These are phyloP conservation scores for Candida silvatica DNA, from an alignment of 805 yeast genomes.

Conservation along the genomic window DNA sequence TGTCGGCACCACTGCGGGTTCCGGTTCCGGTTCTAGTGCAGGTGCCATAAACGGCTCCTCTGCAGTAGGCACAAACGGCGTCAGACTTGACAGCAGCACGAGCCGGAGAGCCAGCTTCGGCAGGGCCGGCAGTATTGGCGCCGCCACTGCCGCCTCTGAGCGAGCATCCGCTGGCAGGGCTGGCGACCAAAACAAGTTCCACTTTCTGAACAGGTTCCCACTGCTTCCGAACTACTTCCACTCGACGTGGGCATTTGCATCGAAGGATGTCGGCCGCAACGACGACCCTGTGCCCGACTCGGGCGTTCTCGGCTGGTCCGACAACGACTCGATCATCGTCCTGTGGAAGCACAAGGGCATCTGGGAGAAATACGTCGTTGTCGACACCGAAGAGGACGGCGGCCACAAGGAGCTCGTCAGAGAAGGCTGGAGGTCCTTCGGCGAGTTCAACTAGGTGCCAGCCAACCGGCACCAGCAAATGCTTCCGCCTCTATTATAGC, in stretches of 20 bases:
- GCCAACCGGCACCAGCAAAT: background rate
- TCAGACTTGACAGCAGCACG: too few species aligned
- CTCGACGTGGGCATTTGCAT: slow-evolving; percentile 83
- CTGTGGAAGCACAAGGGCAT: slow-evolving; percentile 67
- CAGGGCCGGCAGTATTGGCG: slow-evolving; percentile 2
- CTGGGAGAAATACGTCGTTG: slow-evolving; percentile 82
- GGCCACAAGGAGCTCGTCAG: slow-evolving; percentile 34
- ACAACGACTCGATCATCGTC: slow-evolving; percentile 62
- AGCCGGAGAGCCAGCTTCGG: slow-evolving; percentile 5
- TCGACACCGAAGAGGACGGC: slow-evolving; percentile 29
- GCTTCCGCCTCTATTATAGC: too few species aligned
- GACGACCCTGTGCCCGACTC: slow-evolving; percentile 20
- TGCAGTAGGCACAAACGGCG: background rate
- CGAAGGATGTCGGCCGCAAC: slow-evolving; percentile 42
- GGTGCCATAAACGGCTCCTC: slow-evolving; percentile 7
- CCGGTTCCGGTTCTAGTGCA: slow-evolving; percentile 12
- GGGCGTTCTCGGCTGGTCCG: slow-evolving; percentile 67
- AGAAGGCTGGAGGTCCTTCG: slow-evolving; percentile 64
- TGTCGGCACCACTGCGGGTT: slow-evolving; percentile 8
- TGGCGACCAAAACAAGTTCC: slow-evolving; percentile 34
- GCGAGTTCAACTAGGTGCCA: slow-evolving; percentile 21
- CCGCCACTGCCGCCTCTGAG: background rate
- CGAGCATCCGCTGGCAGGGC: too few species aligned
- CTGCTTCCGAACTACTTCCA: slow-evolving; percentile 58
- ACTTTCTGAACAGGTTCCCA: slow-evolving; percentile 55